Conservation (phyloP, 148 eudicot species). For the Spergularia bocconei region DNA sequence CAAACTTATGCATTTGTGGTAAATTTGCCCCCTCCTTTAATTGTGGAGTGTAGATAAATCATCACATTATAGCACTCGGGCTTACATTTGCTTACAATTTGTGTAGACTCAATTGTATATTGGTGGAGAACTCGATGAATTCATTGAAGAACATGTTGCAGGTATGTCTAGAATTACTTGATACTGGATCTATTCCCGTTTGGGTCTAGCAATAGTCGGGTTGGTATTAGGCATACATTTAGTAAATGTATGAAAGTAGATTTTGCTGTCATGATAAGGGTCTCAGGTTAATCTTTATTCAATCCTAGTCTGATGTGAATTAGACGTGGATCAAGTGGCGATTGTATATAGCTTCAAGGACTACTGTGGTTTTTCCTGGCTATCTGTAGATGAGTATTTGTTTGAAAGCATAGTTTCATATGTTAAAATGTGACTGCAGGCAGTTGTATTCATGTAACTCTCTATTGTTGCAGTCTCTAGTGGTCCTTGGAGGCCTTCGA, state of each 20-base stretch:
- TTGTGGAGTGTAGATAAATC: too few relatives aligned
- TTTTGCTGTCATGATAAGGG: neutral
- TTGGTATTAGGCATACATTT: neutral
- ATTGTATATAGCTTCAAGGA: too few relatives aligned
- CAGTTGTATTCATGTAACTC: neutral
- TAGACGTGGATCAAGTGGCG: neutral
- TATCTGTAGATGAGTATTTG: neutral
- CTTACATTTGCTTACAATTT: neutral
- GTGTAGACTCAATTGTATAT: neutral
- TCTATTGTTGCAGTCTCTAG: neutral
- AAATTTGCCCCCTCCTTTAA: too few relatives aligned
- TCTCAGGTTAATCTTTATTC: neutral
- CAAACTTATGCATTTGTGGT: conserved; percentile 13
- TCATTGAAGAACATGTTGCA: neutral
- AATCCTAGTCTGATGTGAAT: neutral
- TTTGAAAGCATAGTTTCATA: neutral
- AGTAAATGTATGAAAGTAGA: neutral
- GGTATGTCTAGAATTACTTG: neutral
- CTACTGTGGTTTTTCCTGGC: too few relatives aligned
- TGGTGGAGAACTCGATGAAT: conserved; percentile 5
- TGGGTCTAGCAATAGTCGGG: neutral
- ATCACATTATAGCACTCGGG: neutral
- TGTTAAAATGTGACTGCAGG: neutral
- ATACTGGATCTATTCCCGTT: neutral
- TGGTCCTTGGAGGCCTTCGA: conserved; percentile 6